Conservation (phyloP, 2,329 filamentous ascomycete genomes). For the Cladosporium sp. region DNA sequence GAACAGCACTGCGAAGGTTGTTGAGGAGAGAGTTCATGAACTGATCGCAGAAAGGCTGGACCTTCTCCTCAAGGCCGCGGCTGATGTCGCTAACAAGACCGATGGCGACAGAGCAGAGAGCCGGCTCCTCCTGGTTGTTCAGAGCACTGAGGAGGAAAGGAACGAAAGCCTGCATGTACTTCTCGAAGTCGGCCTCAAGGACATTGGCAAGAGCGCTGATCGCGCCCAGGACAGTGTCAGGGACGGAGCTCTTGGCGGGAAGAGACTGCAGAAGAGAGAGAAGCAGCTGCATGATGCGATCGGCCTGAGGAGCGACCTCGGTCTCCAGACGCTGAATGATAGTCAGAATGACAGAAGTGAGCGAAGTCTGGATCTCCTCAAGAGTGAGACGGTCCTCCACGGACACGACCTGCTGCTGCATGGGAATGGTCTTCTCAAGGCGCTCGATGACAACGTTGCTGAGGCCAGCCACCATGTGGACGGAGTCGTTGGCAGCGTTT, state of each 20-base stretch:
- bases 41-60: slow-evolving; percentile 89
- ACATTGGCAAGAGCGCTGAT: slow-evolving; percentile 88
- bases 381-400: slow-evolving; percentile 93
- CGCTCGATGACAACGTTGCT: slow-evolving; percentile 86
- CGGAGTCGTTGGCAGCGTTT: slow-evolving; percentile 80
- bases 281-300: slow-evolving; percentile 87
- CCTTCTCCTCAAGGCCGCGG: slow-evolving; percentile 79
- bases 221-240: slow-evolving; percentile 86
- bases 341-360: slow-evolving; percentile 83
- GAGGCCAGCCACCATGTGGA: slow-evolving; percentile 71
- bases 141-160: slow-evolving; percentile 92
- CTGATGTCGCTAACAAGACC: slow-evolving; percentile 95
- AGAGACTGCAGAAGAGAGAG: slow-evolving; percentile 73
- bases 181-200: slow-evolving; percentile 84
- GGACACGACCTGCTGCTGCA: slow-evolving; percentile 91
- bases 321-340: slow-evolving; percentile 88
- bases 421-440: slow-evolving; percentile 78
- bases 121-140: slow-evolving; percentile 90
- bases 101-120: slow-evolving; percentile 93
- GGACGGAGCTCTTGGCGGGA: slow-evolving; percentile 83
- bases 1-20: slow-evolving; percentile 78
- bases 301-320: slow-evolving; percentile 82
- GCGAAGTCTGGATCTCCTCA: slow-evolving; percentile 95
- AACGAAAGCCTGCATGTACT: slow-evolving; percentile 95
- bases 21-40: slow-evolving; percentile 98